These are phyloP conservation scores for Ophidiomyces ophidiicola DNA, from an alignment of 2,329 filamentous ascomycete genomes.

Conservation along the genomic window DNA sequence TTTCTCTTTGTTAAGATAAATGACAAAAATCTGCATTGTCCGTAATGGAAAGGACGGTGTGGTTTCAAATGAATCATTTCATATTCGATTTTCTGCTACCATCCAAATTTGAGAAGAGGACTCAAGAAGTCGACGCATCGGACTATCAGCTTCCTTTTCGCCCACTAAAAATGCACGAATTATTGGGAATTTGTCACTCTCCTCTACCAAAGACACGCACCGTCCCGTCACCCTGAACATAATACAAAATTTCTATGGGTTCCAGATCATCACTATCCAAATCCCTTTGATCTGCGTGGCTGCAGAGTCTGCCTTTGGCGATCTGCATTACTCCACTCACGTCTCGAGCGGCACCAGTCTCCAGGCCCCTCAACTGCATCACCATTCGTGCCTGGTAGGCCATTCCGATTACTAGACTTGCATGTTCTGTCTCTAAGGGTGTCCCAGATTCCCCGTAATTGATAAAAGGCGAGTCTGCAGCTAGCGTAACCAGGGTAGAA, in stretches of 20 bases:
- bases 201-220: slow-evolving; percentile 79
- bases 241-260: slow-evolving; percentile 67
- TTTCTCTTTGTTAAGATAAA: slow-evolving; percentile 7
- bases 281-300: slow-evolving; percentile 18
- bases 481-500: slow-evolving; percentile 53
- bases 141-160: too few relatives aligned
- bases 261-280: slow-evolving; percentile 22
- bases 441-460: slow-evolving; percentile 43
- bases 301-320: slow-evolving; percentile 45
- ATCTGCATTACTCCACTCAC: slow-evolving; percentile 78
- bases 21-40: slow-evolving; percentile 9
- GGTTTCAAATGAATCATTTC: neutral
- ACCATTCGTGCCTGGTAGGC: slow-evolving; percentile 66
- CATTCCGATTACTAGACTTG: slow-evolving; percentile 56
- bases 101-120: neutral
- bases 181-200: slow-evolving; percentile 27
- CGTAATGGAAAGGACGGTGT: slow-evolving; percentile 9
- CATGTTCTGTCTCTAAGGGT: slow-evolving; percentile 56
- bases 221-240: slow-evolving; percentile 63
- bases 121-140: neutral
- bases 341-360: slow-evolving; percentile 80
- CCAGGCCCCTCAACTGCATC: slow-evolving; percentile 60
- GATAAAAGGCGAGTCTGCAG: slow-evolving; percentile 64
- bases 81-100: too few relatives aligned
- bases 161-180: neutral